A percentile compares a stretch with the other conserved stretches of the same genome.
Conservation (phyloP, 305 asterid genomes). For the Nicotiana rustica region DNA sequence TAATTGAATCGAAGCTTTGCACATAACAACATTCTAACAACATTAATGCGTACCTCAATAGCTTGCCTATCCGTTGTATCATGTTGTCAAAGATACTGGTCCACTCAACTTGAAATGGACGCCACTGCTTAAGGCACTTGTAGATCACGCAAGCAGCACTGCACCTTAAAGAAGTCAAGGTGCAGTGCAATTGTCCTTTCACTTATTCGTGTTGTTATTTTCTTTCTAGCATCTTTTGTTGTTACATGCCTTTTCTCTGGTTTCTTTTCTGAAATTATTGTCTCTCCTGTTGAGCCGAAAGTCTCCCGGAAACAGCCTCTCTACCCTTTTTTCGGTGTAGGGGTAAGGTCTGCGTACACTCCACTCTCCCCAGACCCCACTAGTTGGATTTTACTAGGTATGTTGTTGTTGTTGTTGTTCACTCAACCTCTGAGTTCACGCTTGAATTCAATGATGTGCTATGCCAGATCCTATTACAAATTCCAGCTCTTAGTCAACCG, state of each 20-base stretch:
- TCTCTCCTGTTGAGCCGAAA: too few species aligned
- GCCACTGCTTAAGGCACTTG: conserved; percentile 96
- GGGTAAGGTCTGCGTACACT: too few species aligned
- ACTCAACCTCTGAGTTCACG: conserved; percentile 72
- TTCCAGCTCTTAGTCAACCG: conserved; percentile 56
- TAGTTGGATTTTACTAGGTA: too few species aligned
- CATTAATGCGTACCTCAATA: conserved; percentile 70
- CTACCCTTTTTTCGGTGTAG: too few species aligned
- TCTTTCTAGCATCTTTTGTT: too few species aligned
- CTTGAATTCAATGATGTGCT: conserved; percentile 73
- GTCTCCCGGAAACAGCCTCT: too few species aligned
- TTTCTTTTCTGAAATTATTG: too few species aligned
- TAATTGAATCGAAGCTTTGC: not conserved
- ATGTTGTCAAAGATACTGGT: conserved; percentile 93
- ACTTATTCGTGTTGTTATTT: too few species aligned
- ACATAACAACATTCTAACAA: conserved; percentile 14
- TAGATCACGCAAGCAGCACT: conserved; percentile 90
- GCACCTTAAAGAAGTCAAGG: too few species aligned
- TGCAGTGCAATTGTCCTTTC: too few species aligned
- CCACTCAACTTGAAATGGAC: conserved; percentile 91
- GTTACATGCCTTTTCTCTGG: too few species aligned
- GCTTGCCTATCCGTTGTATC: conserved; percentile 89
- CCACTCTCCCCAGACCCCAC: too few species aligned
- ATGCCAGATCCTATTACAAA: conserved; percentile 70
- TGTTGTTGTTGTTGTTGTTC: conserved; percentile 36